phyloP scores from a whole-genome alignment of 768 basidiomycete genomes.

The Trametes cubensis region DNA sequence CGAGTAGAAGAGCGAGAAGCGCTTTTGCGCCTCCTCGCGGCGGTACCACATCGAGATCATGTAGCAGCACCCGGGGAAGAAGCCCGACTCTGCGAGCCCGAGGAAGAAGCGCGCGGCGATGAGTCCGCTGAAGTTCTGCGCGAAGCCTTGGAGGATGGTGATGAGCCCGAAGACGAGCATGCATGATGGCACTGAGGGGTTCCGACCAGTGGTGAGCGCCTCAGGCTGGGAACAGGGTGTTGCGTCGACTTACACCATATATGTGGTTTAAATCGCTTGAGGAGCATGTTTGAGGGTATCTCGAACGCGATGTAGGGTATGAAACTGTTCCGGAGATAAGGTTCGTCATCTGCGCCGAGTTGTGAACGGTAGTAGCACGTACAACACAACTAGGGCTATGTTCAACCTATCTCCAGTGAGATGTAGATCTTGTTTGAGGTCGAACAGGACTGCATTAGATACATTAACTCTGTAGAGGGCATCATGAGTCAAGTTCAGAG shows the following conservation, averaged over 20 bases:
- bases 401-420: conserved; percentile 34
- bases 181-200: conserved; percentile 35
- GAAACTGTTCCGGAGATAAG: conserved; percentile 25
- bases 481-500: too few species aligned
- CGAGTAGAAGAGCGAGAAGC: conserved; percentile 42
- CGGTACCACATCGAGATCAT: conserved; percentile 43
- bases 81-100: conserved; percentile 36
- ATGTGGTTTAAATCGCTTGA: conserved; percentile 41
- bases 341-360: background rate
- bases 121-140: conserved; percentile 39
- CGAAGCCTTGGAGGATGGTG: conserved; percentile 37
- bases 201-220: background rate
- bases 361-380: conserved; percentile 1
- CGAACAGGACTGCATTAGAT: conserved; percentile 36
- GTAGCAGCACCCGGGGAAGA: conserved; percentile 37
- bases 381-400: conserved; percentile 36
- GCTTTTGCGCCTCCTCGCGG: conserved; percentile 39
- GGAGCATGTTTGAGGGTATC: conserved; percentile 39
- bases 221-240: background rate
- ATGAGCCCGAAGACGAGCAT: conserved; percentile 43
- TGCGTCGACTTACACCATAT: conserved; percentile 33
- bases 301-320: conserved; percentile 40
- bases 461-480: conserved; percentile 32
- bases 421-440: conserved; percentile 34
- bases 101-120: conserved; percentile 43